These are phyloP conservation scores for Artemisia tridentata DNA, from an alignment of 129 eudicot species.

Conservation along the genomic window DNA sequence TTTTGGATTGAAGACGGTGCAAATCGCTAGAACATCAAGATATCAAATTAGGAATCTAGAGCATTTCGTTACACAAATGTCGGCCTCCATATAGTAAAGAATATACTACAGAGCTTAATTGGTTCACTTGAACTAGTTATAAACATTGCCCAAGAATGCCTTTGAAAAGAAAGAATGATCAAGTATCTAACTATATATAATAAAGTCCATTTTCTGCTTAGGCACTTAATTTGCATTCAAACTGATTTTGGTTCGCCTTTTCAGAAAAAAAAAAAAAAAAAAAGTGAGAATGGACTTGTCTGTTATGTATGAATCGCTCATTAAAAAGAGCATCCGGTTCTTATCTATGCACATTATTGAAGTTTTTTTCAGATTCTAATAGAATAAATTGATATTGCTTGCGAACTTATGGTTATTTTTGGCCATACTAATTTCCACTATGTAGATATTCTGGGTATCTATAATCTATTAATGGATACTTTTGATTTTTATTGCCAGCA, in stretches of 20 bases:
- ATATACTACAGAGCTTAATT: background rate
- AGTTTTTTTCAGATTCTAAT: slow-evolving; percentile 21
- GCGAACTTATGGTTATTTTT: slow-evolving; percentile 15
- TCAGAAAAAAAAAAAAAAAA: too few species aligned
- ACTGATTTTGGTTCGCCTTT: slow-evolving; percentile 16
- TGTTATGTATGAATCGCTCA: slow-evolving; percentile 18
- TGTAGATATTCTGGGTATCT: slow-evolving; percentile 25
- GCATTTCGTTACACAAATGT: too few species aligned
- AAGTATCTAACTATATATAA: background rate
- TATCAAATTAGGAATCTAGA: too few species aligned
- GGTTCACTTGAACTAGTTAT: background rate
- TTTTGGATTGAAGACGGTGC: too few species aligned
- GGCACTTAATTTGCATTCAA: slow-evolving; percentile 11
- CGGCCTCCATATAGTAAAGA: background rate
- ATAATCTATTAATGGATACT: slow-evolving; percentile 23
- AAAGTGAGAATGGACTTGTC: slow-evolving; percentile 20
- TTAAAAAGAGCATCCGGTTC: slow-evolving; percentile 31
- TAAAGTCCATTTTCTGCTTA: background rate
- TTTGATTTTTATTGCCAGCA: background rate
- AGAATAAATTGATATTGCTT: slow-evolving; percentile 21
- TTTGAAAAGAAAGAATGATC: background rate
- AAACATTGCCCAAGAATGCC: background rate
- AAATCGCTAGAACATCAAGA: too few species aligned
- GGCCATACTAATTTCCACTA: background rate
- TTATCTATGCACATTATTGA: slow-evolving; percentile 30